These are phyloP conservation scores for Homolaphlyctis polyrhiza DNA, from an alignment of 371 early-diverging fungal genomes.

Conservation along the genomic window DNA sequence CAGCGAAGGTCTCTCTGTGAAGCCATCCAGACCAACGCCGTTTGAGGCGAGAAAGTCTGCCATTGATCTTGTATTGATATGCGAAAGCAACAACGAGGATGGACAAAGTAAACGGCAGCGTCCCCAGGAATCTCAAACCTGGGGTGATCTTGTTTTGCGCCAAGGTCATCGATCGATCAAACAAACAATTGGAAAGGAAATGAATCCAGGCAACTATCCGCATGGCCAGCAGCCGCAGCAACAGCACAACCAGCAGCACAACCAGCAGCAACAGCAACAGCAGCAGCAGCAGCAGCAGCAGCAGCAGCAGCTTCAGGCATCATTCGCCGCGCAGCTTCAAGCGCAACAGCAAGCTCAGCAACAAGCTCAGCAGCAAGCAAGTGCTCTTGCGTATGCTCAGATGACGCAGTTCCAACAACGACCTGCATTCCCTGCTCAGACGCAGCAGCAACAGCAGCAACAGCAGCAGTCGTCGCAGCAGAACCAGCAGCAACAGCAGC, in stretches of 20 bases:
- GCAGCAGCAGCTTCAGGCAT: neutral
- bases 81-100: no score
- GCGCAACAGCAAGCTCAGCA: neutral
- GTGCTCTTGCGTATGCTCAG: no score
- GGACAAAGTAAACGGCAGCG: no score
- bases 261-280: neutral
- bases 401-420: neutral
- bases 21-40: no score
- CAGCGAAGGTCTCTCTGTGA: constrained; percentile 81
- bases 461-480: neutral
- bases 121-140: no score
- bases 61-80: no score
- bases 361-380: neutral
- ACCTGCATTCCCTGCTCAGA: neutral
- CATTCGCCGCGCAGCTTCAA: neutral
- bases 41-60: no score
- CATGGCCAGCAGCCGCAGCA: no score
- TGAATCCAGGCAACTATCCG: no score
- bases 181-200: no score
- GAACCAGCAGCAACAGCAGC: neutral
- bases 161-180: no score
- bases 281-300: neutral
- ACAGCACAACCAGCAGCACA: neutral
- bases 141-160: no score
- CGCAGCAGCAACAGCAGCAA: neutral